A percentile compares a stretch with the other conserved stretches of the same genome.
Conservation (phyloP, 2,329 filamentous ascomycete genomes). For the Xylaria sp. region DNA sequence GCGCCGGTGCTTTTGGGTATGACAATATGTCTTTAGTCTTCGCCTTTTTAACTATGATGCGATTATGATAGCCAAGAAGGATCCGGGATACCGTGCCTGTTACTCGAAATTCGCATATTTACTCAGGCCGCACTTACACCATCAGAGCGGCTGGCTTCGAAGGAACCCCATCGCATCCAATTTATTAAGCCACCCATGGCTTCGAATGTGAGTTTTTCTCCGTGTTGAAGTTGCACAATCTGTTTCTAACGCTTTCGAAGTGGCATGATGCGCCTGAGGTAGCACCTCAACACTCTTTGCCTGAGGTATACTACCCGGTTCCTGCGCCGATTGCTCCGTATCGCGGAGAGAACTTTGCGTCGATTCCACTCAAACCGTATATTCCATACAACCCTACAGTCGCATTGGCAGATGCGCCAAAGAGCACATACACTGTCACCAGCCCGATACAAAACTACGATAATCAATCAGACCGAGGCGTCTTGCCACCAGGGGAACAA, state of each 20-base stretch:
- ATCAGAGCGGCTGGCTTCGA: neutral
- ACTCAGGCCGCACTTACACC: neutral
- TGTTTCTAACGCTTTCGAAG: conserved; percentile 23
- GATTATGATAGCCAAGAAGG: neutral
- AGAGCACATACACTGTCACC: conserved; percentile 13
- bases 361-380: conserved; percentile 30
- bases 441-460: conserved; percentile 31
- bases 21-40: neutral
- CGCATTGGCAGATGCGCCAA: conserved; percentile 26
- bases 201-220: conserved; percentile 31
- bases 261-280: conserved; percentile 43
- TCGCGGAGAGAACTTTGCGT: conserved; percentile 6
- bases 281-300: conserved; percentile 29
- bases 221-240: neutral
- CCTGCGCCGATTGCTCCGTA: conserved; percentile 30
- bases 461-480: conserved; percentile 24
- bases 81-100: neutral
- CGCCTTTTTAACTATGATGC: neutral
- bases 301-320: conserved; percentile 42
- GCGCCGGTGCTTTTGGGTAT: neutral
- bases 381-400: conserved; percentile 25
- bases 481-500: conserved; percentile 22
- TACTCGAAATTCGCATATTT: neutral
- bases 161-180: neutral
- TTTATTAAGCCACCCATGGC: conserved; percentile 21